Evolutionary conservation across 2,329 filamentous ascomycete species (phyloP).

Genomic region (Gnomoniopsis smithogilvyi): DNA sequence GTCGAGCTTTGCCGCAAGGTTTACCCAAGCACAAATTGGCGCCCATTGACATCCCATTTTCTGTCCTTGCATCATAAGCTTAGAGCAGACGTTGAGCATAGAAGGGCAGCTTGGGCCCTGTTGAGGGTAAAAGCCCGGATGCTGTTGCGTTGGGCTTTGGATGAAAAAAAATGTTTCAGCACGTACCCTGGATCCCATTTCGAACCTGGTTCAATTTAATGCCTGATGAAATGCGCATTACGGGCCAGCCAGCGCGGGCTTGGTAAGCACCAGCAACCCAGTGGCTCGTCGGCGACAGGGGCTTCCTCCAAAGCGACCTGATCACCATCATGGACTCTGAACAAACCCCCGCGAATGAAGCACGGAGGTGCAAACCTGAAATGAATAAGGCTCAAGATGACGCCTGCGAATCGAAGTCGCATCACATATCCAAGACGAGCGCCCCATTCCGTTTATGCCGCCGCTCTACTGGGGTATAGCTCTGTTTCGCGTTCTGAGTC

Average conservation of each 20-base stretch:
- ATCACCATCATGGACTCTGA: neutral
- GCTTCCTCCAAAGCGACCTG: neutral
- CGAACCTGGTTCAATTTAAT: neutral
- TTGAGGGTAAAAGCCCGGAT: neutral
- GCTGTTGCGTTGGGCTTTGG: neutral
- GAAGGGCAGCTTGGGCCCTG: neutral
- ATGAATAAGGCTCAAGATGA: neutral
- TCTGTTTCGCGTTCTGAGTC: constrained; percentile 1
- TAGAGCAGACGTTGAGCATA: neutral
- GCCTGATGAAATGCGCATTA: neutral
- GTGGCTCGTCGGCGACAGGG: too few relatives aligned
- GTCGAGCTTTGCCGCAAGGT: neutral
- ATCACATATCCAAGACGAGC: neutral
- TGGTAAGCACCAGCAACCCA: neutral
- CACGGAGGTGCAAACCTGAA: neutral
- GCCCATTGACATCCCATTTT: neutral
- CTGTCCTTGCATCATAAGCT: neutral
- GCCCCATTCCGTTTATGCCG: too few relatives aligned
- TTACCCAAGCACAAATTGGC: neutral
- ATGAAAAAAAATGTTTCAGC: neutral
- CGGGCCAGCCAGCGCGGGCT: neutral
- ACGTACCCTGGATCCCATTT: neutral
- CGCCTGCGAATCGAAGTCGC: neutral
- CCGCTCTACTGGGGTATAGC: neutral
- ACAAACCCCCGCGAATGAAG: neutral